Percentiles rank a stretch among this genome's conserved stretches.
These are phyloP conservation scores for Tetrahymena elliotti DNA, from an alignment of 73 alveolate genomes.

Conservation along the genomic window DNA sequence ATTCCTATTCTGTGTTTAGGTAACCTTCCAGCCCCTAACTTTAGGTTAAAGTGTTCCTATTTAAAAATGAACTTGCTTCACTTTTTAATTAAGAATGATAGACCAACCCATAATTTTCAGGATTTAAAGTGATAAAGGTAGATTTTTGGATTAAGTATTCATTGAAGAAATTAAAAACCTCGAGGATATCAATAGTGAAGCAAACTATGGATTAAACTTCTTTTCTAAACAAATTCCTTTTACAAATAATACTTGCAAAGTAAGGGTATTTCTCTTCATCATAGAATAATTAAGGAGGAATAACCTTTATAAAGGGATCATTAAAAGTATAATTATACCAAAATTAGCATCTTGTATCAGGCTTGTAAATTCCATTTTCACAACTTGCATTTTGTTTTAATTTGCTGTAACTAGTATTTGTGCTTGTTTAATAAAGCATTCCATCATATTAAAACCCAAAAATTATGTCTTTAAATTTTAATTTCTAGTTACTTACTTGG, in stretches of 20 bases:
- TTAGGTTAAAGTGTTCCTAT: background rate
- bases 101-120: background rate
- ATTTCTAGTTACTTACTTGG: background rate
- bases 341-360: background rate
- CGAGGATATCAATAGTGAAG: background rate
- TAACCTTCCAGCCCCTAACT: background rate
- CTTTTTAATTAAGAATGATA: background rate
- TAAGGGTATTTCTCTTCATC: background rate
- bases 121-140: background rate
- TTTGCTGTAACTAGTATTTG: background rate
- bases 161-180: background rate
- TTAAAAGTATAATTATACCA: background rate
- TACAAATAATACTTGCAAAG: background rate
- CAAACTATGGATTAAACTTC: background rate
- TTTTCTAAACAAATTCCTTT: background rate
- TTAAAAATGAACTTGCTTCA: background rate
- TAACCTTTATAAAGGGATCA: background rate
- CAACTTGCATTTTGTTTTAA: background rate
- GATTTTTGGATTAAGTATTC: background rate
- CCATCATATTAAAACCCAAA: background rate
- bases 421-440: background rate
- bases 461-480: background rate
- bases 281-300: background rate
- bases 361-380: background rate
- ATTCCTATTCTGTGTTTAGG: background rate